phyloP scores from a whole-genome alignment of 306 rosid species.

The Erythrophleum fordii region DNA sequence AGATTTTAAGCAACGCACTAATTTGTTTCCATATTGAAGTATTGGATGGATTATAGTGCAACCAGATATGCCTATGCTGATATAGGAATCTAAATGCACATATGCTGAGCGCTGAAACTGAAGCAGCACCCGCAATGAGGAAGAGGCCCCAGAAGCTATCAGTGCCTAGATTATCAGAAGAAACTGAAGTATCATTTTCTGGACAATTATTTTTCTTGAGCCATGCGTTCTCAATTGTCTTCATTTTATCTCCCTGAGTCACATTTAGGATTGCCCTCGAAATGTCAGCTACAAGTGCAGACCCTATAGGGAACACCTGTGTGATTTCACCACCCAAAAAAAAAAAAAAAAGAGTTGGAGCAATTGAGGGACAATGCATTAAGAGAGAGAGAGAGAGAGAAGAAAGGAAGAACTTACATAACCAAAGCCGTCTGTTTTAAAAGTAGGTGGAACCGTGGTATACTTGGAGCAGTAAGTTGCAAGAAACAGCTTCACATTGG shows the following conservation, averaged over 20 bases:
- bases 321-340: not conserved
- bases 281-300: conserved; percentile 55
- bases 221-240: conserved; percentile 51
- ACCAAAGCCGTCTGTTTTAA: conserved; percentile 63
- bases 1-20: conserved; percentile 29
- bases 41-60: not conserved
- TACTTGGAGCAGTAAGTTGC: conserved; percentile 53
- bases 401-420: conserved; percentile 56
- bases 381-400: not conserved
- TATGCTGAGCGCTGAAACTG: conserved; percentile 42
- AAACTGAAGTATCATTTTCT: conserved; percentile 30
- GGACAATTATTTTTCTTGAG: conserved; percentile 35
- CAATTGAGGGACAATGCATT: not conserved
- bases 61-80: conserved; percentile 36
- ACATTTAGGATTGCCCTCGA: conserved; percentile 63
- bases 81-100: conserved; percentile 37
- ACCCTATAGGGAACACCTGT: conserved; percentile 45
- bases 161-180: conserved; percentile 53
- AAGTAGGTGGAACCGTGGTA: conserved; percentile 48
- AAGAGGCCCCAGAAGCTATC: conserved; percentile 68
- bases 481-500: conserved; percentile 52
- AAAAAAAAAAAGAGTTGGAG: not conserved
- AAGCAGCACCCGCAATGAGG: conserved; percentile 48
- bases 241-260: conserved; percentile 57
- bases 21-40: conserved; percentile 43